Evolutionary conservation across 805 yeast genomes (phyloP), one percentile per base, ranked within the genome.

Genomic region (Lipomyces yamadae): DNA sequence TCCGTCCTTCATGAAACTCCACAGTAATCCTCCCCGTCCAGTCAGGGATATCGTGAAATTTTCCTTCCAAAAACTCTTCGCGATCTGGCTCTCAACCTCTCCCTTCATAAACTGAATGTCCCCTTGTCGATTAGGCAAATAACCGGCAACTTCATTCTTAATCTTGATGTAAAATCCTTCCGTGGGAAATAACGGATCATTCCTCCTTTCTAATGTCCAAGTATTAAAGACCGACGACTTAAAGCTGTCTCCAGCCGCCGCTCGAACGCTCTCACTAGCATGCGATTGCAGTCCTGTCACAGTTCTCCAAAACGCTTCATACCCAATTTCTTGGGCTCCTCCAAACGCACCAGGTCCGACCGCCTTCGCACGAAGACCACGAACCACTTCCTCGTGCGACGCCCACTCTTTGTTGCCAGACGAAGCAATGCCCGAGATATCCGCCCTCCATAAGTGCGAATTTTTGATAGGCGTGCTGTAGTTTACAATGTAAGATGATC

Each of bases 271-370:
- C 68, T 84, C 86, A 34, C 86, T 82, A 1, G 90, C 87, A 37
- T 80, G 64, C 13, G 63, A 65, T 37, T 74, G 81, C 35, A 81
- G 80, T 62, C 85, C 83, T 55, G 83, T 78, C 18, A 89, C 76
- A 3, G 86, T 82, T 70, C 95, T 81, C 74, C 85, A 84, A 1
- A 82, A 80, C 15, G 88, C 79, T 24, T 88, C 83, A n/a, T 89
- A 72, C 5, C 96, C 97, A 60, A 83, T 70, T 13, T 81, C 81
- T 62, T 77, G 78, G 10, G 74, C 67, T 82, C 78, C 56, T 91
- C 92, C 70, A 32, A 67, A 56, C n/a, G 84, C 85, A 29, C 86
- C 85, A 8, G 81, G 78, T 10, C 82, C 74, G 56, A 78, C 69
- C 72, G 83, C 61, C 61, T 83, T 79, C 18, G 77, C 72, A 4